Conservation (phyloP, 2,329 filamentous ascomycete species). For the Zymoseptoria tritici region DNA sequence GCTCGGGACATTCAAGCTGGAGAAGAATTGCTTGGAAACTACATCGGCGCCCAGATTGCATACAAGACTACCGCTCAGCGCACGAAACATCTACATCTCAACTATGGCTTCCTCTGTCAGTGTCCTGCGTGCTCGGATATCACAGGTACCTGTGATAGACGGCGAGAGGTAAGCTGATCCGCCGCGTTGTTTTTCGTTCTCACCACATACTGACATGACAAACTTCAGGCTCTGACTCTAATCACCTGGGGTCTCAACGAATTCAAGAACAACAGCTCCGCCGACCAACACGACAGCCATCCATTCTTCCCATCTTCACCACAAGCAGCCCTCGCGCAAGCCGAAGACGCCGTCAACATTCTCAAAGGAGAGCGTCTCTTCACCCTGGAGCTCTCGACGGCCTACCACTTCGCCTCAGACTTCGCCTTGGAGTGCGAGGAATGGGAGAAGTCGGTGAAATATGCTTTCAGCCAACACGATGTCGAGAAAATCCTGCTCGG, state of each 20-base stretch:
- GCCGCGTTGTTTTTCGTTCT: not conserved
- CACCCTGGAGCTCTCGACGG: constrained; percentile 16
- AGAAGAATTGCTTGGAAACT: constrained; percentile 23
- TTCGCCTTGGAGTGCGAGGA: constrained; percentile 7
- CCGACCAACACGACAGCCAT: not conserved
- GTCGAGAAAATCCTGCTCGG: constrained; percentile 25
- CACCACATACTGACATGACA: not conserved
- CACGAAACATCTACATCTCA: constrained; percentile 11
- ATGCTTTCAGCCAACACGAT: constrained; percentile 18
- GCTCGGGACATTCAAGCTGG: constrained; percentile 23
- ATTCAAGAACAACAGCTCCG: constrained; percentile 4
- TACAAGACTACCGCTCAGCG: constrained; percentile 10
- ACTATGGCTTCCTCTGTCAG: constrained; percentile 25
- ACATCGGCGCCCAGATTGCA: constrained; percentile 11
- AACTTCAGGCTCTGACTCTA: not conserved
- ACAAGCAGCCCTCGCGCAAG: constrained; percentile 8
- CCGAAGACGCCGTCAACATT: constrained; percentile 61
- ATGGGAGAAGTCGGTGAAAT: constrained; percentile 11
- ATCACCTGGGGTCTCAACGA: constrained; percentile 14
- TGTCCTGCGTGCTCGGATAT: constrained; percentile 22
- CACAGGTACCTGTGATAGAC: constrained; percentile 13
- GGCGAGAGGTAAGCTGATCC: constrained; percentile 8
- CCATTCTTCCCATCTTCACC: constrained; percentile 9
- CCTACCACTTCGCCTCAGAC: constrained; percentile 18
- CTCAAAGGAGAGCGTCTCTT: constrained; percentile 82